A percentile compares a stretch with the other conserved stretches of the same genome.
Evolutionary conservation across 2,329 filamentous ascomycete species (phyloP).

Genomic region (Phoma herbarum): DNA sequence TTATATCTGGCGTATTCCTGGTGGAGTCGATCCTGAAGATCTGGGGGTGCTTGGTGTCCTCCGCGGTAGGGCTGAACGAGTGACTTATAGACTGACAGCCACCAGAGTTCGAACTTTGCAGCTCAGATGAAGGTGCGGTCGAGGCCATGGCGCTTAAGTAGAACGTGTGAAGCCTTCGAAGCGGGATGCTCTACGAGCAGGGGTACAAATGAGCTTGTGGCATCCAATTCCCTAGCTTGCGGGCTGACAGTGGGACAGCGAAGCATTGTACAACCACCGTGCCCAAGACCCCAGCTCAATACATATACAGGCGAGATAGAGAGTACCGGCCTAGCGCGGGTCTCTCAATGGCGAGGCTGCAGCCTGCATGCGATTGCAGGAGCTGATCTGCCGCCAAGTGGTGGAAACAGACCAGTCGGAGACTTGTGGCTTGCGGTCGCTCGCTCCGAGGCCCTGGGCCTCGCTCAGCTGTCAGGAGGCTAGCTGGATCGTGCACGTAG

Average conservation of each 20-base stretch:
- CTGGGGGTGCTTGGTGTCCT: constrained; percentile 1
- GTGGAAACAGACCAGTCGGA: constrained; percentile 15
- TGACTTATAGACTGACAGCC: constrained; percentile 20
- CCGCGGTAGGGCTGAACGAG: not conserved
- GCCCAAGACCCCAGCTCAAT: constrained; percentile 35
- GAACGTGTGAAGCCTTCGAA: constrained; percentile 26
- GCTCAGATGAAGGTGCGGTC: constrained; percentile 25
- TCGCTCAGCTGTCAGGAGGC: constrained; percentile 29
- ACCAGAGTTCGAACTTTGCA: constrained; percentile 28
- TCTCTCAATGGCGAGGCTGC: constrained; percentile 39
- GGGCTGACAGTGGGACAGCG: constrained; percentile 33
- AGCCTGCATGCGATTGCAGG: constrained; percentile 31
- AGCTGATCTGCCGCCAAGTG: constrained; percentile 27
- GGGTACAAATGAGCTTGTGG: constrained; percentile 20
- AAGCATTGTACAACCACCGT: constrained; percentile 32
- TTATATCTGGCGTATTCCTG: constrained; percentile 9
- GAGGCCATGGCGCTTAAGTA: constrained; percentile 36
- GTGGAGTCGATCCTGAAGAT: not conserved
- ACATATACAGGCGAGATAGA: constrained; percentile 28
- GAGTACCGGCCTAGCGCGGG: constrained; percentile 35
- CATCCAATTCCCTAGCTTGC: constrained; percentile 36
- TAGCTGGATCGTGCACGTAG: constrained; percentile 21
- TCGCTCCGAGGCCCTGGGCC: constrained; percentile 26
- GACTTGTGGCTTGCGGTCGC: constrained; percentile 36
- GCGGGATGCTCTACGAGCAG: constrained; percentile 24